Conservation (phyloP, 305 asterid species). For the Fraxinus angustifolia region DNA sequence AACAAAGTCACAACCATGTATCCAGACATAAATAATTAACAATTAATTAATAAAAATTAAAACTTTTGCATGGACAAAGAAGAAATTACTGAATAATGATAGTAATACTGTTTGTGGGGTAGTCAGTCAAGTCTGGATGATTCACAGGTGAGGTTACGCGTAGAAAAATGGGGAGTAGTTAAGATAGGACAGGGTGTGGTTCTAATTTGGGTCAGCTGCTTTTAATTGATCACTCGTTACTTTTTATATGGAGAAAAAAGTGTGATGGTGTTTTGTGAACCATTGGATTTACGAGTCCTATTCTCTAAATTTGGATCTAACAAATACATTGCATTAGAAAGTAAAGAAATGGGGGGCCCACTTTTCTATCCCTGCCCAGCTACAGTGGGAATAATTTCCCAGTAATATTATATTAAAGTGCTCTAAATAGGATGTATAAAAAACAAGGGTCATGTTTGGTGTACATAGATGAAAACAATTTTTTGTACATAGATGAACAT, state of each 20-base stretch:
- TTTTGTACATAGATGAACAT: too few relatives aligned
- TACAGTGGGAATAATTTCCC: not conserved
- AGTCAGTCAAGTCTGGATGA: constrained; percentile 19
- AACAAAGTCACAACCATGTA: not conserved
- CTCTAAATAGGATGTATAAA: not conserved
- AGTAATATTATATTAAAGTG: not conserved
- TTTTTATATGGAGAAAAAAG: not conserved
- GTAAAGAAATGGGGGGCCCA: not conserved
- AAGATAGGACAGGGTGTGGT: constrained; percentile 14
- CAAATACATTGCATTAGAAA: not conserved
- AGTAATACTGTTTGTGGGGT: constrained; percentile 24
- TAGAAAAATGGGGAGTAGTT: constrained; percentile 30
- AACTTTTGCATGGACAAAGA: not conserved
- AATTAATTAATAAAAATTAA: not conserved
- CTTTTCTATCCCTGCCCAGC: not conserved
- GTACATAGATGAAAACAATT: too few relatives aligned
- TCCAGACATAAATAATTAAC: not conserved
- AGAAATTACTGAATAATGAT: constrained; percentile 40
- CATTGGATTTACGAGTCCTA: not conserved
- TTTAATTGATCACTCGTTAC: constrained; percentile 1
- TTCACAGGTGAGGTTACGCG: constrained; percentile 25
- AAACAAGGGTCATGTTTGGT: not conserved
- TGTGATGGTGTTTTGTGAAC: not conserved
- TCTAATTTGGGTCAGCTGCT: constrained; percentile 21
- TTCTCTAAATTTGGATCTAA: not conserved